Percentiles rank a stretch among this genome's conserved stretches.
phyloP scores from a whole-genome alignment of 2,329 filamentous ascomycete genomes.

The Trichophyton benhamiae region DNA sequence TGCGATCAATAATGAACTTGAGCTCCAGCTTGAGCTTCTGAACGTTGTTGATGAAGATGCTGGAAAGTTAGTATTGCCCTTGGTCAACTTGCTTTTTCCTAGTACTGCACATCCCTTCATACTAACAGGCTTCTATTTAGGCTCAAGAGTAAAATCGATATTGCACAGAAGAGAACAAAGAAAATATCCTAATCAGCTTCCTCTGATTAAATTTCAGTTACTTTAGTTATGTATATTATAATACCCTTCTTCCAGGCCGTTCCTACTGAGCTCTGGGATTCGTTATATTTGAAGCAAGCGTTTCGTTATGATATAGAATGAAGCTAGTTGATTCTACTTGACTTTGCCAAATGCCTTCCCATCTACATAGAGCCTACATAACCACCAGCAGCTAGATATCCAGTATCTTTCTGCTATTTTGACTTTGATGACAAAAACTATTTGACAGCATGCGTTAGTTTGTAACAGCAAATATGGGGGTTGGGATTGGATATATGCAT shows the following conservation, averaged over 20 bases:
- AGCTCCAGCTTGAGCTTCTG: constrained; percentile 50
- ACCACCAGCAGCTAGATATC: not conserved
- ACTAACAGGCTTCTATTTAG: constrained; percentile 15
- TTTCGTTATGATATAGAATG: not conserved
- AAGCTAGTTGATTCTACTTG: not conserved
- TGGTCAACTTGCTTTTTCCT: not conserved
- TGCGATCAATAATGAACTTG: constrained; percentile 50
- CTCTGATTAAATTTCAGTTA: not conserved
- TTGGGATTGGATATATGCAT: constrained; percentile 9
- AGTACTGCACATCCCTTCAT: not conserved
- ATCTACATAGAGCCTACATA: not conserved
- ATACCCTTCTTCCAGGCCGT: not conserved
- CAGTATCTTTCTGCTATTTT: not conserved
- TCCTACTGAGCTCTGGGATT: not conserved
- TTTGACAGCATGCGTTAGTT: constrained; percentile 6
- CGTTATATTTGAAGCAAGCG: not conserved
- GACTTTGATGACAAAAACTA: constrained; percentile 17
- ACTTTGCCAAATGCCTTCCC: not conserved
- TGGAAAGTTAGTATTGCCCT: constrained; percentile 30
- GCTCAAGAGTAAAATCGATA: constrained; percentile 34
- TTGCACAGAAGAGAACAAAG: constrained; percentile 36
- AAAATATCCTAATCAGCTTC: constrained; percentile 31
- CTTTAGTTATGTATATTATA: not conserved
- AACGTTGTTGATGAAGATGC: constrained; percentile 48
- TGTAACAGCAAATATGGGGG: not conserved